Percentiles rank a stretch among this genome's conserved stretches.
Evolutionary conservation across 768 basidiomycete species (phyloP).

Genomic region (Asterophora parasitica): DNA sequence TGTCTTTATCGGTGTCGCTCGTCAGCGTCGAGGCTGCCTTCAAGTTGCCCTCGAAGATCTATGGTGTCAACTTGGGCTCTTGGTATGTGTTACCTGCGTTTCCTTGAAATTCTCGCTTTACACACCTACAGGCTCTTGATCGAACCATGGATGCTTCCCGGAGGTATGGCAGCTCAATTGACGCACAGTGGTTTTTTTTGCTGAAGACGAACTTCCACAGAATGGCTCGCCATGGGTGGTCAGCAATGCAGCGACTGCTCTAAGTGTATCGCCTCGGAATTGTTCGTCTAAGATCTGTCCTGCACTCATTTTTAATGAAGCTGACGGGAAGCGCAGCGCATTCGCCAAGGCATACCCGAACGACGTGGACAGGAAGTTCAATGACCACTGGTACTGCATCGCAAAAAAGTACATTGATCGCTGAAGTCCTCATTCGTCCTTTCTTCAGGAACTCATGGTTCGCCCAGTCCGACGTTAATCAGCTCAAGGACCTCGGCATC

Average conservation of each 20-base stretch:
- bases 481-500: conserved; percentile 50
- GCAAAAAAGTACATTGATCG: not conserved
- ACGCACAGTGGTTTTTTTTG: not conserved
- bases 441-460: conserved; percentile 64
- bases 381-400: conserved; percentile 52
- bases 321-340: conserved; percentile 34
- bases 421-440: not conserved
- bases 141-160: conserved; percentile 81
- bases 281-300: conserved; percentile 33
- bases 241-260: conserved; percentile 54
- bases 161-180: conserved; percentile 32
- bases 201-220: conserved; percentile 26
- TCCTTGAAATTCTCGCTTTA: not conserved
- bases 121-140: conserved; percentile 53
- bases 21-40: conserved; percentile 14
- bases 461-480: conserved; percentile 52
- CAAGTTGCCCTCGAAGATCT: conserved; percentile 21
- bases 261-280: conserved; percentile 63
- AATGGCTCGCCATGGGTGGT: conserved; percentile 75
- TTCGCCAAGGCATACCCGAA: conserved; percentile 57
- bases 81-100: conserved; percentile 28
- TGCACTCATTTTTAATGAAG: not conserved
- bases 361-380: conserved; percentile 54
- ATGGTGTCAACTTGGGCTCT: conserved; percentile 27
- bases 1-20: conserved; percentile 7